phyloP scores from a whole-genome alignment of 306 rosid genomes.

The Fragaria ananassa region DNA sequence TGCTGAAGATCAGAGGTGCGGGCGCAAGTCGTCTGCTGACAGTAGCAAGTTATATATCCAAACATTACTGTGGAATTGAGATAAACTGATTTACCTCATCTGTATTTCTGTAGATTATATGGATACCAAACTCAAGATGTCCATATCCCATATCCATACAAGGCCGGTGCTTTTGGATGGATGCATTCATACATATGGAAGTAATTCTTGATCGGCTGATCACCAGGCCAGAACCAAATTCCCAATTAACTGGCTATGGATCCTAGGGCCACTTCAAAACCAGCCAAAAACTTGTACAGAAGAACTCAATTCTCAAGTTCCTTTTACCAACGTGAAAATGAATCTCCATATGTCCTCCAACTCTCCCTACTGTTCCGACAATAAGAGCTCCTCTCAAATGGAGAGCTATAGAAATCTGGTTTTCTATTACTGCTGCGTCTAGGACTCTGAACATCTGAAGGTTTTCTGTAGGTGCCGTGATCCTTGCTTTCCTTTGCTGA shows the following conservation, averaged over 20 bases:
- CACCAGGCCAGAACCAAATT: not conserved
- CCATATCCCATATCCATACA: not conserved
- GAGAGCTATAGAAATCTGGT: slow-evolving; percentile 40
- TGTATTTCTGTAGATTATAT: not conserved
- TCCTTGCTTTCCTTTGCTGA: slow-evolving; percentile 42
- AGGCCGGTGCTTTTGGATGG: not conserved
- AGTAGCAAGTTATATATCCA: not conserved
- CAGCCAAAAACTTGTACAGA: not conserved
- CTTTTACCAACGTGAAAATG: slow-evolving; percentile 36
- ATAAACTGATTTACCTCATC: not conserved
- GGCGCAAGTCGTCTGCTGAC: not conserved
- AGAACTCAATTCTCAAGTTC: not conserved
- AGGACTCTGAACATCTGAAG: slow-evolving; percentile 43
- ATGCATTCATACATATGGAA: not conserved
- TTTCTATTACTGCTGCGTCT: slow-evolving; percentile 27
- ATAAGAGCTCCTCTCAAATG: slow-evolving; percentile 38
- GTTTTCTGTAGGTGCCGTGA: slow-evolving; percentile 47
- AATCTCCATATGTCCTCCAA: slow-evolving; percentile 47
- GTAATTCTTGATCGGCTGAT: not conserved
- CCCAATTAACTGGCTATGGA: not conserved
- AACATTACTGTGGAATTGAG: not conserved
- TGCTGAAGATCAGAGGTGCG: not conserved
- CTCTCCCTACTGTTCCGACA: slow-evolving; percentile 24
- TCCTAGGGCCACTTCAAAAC: not conserved
- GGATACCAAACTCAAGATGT: not conserved